phyloP scores from a whole-genome alignment of 352 stramenopile species.

The Globisporangium barbulae region DNA sequence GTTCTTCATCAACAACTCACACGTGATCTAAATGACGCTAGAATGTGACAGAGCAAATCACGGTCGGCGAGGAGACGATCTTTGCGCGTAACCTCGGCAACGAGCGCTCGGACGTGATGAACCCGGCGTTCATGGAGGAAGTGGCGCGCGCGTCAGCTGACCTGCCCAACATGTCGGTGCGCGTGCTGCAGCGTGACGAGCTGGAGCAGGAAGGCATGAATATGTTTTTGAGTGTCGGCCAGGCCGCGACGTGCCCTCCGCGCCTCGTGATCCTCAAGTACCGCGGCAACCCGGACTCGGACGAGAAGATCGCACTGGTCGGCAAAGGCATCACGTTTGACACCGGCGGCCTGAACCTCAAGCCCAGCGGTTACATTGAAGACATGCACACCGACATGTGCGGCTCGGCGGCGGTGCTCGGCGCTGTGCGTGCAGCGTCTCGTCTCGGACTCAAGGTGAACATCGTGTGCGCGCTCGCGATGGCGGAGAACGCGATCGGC shows the following conservation, averaged over 20 bases:
- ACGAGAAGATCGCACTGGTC: slow-evolving; percentile 81
- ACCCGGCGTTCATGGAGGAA: slow-evolving; percentile 80
- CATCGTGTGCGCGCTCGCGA: slow-evolving; percentile 69
- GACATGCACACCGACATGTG: slow-evolving; percentile 94
- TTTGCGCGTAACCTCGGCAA: slow-evolving; percentile 86
- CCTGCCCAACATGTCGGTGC: slow-evolving; percentile 76
- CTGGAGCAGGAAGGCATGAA: slow-evolving; percentile 76
- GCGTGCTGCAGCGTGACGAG: slow-evolving; percentile 77
- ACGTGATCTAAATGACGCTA: slow-evolving; percentile 8
- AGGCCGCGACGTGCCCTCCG: slow-evolving; percentile 64
- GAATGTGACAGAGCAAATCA: slow-evolving; percentile 59
- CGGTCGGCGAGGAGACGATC: slow-evolving; percentile 77
- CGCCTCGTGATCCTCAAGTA: slow-evolving; percentile 87
- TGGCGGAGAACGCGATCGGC: slow-evolving; percentile 84
- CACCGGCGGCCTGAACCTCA: slow-evolving; percentile 94
- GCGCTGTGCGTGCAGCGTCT: slow-evolving; percentile 68
- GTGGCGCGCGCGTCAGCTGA: slow-evolving; percentile 59
- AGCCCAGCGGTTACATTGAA: slow-evolving; percentile 89
- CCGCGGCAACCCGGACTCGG: slow-evolving; percentile 52
- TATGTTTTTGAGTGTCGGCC: slow-evolving; percentile 83
- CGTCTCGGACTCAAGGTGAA: slow-evolving; percentile 75
- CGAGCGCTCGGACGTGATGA: slow-evolving; percentile 72
- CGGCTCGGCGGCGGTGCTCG: slow-evolving; percentile 83
- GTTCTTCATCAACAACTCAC: no score
- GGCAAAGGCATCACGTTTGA: slow-evolving; percentile 96